A percentile compares a stretch with the other conserved stretches of the same genome.
These are phyloP conservation scores for Yarrowia osloensis DNA, from an alignment of 805 yeast species.

Conservation along the genomic window DNA sequence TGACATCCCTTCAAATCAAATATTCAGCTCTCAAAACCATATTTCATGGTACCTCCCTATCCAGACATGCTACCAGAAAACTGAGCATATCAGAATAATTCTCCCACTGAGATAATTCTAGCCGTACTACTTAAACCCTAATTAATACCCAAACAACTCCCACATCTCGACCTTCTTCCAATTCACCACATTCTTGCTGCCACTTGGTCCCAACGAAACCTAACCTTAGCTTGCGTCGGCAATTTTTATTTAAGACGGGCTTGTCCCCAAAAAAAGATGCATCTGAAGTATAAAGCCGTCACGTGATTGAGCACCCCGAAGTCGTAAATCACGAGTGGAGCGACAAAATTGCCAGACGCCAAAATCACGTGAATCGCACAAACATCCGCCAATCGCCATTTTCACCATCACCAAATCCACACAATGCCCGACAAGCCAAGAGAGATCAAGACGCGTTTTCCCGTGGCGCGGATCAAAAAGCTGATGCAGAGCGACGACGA, in stretches of 20 bases:
- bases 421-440: conserved; percentile 23
- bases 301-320: not conserved
- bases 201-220: conserved; percentile 1
- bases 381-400: not conserved
- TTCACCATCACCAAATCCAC: not conserved
- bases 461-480: conserved; percentile 84
- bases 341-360: not conserved
- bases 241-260: conserved; percentile 20
- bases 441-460: conserved; percentile 48
- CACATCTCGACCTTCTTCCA: not conserved
- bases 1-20: too few relatives aligned
- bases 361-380: too few relatives aligned
- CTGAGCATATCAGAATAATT: not conserved
- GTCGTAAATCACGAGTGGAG: too few relatives aligned
- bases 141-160: not conserved
- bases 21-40: too few relatives aligned
- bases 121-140: not conserved
- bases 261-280: not conserved
- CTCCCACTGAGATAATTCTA: not conserved
- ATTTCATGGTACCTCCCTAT: too few relatives aligned
- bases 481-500: conserved; percentile 98
- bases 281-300: not conserved
- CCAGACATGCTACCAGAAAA: too few relatives aligned
- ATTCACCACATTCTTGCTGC: not conserved
- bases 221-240: conserved; percentile 16